phyloP scores from a whole-genome alignment of 1,284 basidiomycete species.

The Puccinia triticina region DNA sequence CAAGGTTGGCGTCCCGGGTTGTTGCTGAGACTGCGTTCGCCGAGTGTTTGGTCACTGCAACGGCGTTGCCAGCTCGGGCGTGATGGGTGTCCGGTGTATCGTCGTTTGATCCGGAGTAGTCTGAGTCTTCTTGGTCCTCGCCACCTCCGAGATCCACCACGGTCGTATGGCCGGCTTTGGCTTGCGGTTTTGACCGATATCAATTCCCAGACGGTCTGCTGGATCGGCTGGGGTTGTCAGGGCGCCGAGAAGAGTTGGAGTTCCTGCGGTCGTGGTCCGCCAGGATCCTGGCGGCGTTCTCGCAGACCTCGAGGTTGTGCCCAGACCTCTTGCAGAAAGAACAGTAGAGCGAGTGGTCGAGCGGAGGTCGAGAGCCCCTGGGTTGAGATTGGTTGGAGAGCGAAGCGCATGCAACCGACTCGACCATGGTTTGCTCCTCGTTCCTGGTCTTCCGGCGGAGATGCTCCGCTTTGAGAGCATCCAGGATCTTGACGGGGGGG shows the following conservation, averaged over 20 bases:
- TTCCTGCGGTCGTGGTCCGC: too few species aligned
- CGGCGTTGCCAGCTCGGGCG: too few species aligned
- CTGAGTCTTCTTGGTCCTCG: too few species aligned
- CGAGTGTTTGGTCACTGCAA: too few species aligned
- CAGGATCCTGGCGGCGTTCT: too few species aligned
- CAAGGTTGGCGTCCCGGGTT: too few species aligned
- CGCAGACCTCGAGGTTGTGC: too few species aligned
- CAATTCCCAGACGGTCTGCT: neutral
- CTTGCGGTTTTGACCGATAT: neutral
- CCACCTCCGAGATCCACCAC: neutral
- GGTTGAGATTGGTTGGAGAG: neutral
- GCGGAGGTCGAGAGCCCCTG: neutral
- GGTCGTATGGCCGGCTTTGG: neutral
- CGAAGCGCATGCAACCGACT: neutral
- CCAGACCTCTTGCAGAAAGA: too few species aligned
- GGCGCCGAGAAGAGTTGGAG: neutral
- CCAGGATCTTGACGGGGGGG: neutral
- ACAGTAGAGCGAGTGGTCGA: too few species aligned
- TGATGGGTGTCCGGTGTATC: too few species aligned
- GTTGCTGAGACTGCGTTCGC: too few species aligned
- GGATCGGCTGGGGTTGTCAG: neutral
- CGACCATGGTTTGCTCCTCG: neutral
- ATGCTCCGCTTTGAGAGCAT: neutral
- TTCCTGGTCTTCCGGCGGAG: neutral
- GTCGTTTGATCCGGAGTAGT: neutral